phyloP scores from a whole-genome alignment of 768 basidiomycete species.

The Naganishia kalamii region DNA sequence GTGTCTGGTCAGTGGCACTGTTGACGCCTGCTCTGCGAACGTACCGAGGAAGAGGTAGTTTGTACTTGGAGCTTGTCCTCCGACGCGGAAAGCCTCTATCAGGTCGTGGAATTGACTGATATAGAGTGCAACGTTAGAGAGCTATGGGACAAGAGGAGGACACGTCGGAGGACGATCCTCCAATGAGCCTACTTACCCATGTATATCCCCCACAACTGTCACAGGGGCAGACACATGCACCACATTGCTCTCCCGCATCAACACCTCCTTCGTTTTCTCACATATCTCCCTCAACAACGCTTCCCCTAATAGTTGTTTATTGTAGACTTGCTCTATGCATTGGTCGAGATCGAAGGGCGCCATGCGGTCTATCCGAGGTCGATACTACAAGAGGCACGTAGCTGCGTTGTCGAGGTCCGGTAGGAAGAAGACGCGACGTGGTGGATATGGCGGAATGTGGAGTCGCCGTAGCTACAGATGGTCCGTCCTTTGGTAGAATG shows the following conservation, averaged over 20 bases:
- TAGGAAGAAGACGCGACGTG: neutral
- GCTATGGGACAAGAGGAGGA: neutral
- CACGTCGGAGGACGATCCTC: slow-evolving; percentile 5
- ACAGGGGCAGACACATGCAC: slow-evolving; percentile 94
- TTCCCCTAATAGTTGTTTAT: slow-evolving; percentile 91
- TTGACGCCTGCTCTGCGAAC: slow-evolving; percentile 38
- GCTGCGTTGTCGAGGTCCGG: neutral
- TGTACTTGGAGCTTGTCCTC: slow-evolving; percentile 89
- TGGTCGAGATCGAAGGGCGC: slow-evolving; percentile 83
- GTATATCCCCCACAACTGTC: slow-evolving; percentile 97
- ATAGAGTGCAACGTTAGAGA: neutral
- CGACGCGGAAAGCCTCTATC: slow-evolving; percentile 98
- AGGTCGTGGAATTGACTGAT: slow-evolving; percentile 97
- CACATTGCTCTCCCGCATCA: slow-evolving; percentile 98
- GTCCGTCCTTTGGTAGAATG: neutral
- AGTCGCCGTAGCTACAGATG: neutral
- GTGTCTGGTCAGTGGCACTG: neutral
- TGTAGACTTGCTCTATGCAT: slow-evolving; percentile 80
- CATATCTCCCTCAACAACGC: slow-evolving; percentile 94
- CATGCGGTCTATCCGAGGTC: slow-evolving; percentile 25
- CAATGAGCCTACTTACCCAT: slow-evolving; percentile 89
- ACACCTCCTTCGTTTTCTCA: slow-evolving; percentile 97
- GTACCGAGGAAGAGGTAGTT: slow-evolving; percentile 96
- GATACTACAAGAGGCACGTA: neutral
- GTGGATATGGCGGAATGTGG: neutral